A percentile compares a stretch with the other conserved stretches of the same genome.
Conservation (phyloP, 192 early-diverging fungal species). For the Coemansia sp. region DNA sequence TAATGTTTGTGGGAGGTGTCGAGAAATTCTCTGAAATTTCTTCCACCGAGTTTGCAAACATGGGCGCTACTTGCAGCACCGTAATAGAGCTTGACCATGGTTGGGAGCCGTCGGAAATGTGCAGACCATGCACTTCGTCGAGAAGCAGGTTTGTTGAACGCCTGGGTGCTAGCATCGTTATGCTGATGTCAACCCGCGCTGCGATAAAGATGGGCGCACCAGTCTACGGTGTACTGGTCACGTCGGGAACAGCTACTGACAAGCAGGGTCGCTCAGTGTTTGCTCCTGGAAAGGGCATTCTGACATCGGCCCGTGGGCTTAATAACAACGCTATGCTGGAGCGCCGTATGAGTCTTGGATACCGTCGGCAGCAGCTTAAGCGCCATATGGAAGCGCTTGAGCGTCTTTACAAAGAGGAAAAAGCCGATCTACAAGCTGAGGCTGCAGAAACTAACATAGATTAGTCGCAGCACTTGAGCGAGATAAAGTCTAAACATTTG, state of each 20-base stretch:
- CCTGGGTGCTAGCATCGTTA: conserved; percentile 84
- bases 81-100: conserved; percentile 81
- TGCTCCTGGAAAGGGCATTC: conserved; percentile 91
- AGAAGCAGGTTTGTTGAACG: conserved; percentile 91
- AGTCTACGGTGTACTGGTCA: conserved; percentile 86
- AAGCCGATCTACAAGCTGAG: too few relatives aligned
- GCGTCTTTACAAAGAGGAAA: too few relatives aligned
- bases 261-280: conserved; percentile 92
- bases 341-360: too few relatives aligned
- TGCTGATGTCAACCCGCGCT: conserved; percentile 83
- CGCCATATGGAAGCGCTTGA: too few relatives aligned
- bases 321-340: too few relatives aligned
- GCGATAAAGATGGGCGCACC: conserved; percentile 93
- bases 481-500: conserved; percentile 78
- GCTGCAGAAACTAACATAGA: too few relatives aligned
- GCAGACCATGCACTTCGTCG: conserved; percentile 83
- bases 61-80: conserved; percentile 90
- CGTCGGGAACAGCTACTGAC: conserved; percentile 87
- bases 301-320: conserved; percentile 90
- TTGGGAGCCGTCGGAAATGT: conserved; percentile 86
- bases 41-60: conserved; percentile 91
- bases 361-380: too few relatives aligned
- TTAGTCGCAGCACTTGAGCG: conserved; percentile 83
- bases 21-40: conserved; percentile 87
- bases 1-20: conserved; percentile 83